Percentiles rank a stretch among this genome's conserved stretches.
These are phyloP conservation scores for Cymbopogon flexuosus DNA, from an alignment of 202 grass and related monocot species.

Conservation along the genomic window DNA sequence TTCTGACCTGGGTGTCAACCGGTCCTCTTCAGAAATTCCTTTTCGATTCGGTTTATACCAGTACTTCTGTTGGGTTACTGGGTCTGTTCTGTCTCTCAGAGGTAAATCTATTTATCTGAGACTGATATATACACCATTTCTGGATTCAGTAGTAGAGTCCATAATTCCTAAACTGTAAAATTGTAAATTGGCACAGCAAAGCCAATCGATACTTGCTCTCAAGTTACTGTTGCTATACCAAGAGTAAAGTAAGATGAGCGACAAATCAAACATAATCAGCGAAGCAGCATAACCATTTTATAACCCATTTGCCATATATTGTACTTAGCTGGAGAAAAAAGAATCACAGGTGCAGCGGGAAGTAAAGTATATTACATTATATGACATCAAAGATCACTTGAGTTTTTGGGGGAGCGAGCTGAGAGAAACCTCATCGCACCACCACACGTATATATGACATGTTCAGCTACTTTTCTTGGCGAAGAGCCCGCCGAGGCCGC, in stretches of 20 bases:
- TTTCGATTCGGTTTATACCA: neutral
- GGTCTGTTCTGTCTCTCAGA: neutral
- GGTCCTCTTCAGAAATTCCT: neutral
- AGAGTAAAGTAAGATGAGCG: neutral
- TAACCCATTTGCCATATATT: neutral
- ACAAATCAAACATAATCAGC: neutral
- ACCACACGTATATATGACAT: slow-evolving; percentile 26
- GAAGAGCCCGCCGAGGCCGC: slow-evolving; percentile 36
- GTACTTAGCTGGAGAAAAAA: neutral
- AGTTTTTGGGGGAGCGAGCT: neutral
- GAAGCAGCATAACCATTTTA: neutral
- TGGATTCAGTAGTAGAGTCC: neutral
- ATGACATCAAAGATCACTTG: slow-evolving; percentile 27
- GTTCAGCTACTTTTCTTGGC: slow-evolving; percentile 39
- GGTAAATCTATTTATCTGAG: neutral
- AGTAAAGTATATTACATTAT: neutral
- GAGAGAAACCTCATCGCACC: neutral
- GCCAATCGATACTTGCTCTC: neutral
- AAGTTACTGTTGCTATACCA: too few relatives aligned
- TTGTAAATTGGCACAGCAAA: neutral
- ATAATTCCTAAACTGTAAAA: neutral
- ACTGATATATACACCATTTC: neutral
- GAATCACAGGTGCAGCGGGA: neutral
- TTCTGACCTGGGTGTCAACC: neutral
- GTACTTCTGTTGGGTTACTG: neutral